A percentile compares a stretch with the other conserved stretches of the same genome.
phyloP scores from a whole-genome alignment of 2,329 filamentous ascomycete genomes.

The Aureobasidium musti region DNA sequence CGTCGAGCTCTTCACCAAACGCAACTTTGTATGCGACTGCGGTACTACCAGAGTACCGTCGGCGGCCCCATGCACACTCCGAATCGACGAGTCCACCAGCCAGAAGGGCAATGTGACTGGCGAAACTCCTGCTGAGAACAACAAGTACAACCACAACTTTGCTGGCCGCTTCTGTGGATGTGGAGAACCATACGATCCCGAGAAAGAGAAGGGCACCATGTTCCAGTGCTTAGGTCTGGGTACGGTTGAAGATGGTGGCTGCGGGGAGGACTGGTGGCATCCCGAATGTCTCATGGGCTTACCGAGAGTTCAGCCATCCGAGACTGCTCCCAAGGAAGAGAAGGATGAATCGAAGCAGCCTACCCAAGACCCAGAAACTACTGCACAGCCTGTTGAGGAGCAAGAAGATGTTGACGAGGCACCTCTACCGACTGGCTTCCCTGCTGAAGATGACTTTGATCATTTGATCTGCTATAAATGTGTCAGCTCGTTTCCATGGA shows the following conservation, averaged over 20 bases:
- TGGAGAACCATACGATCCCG: constrained; percentile 80
- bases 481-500: constrained; percentile 83
- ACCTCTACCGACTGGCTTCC: constrained; percentile 81
- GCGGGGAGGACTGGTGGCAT: constrained; percentile 98
- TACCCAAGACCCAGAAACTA: constrained; percentile 46
- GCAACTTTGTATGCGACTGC: constrained; percentile 95
- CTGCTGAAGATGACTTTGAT: constrained; percentile 84
- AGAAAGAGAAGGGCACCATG: constrained; percentile 94
- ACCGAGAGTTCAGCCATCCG: constrained; percentile 60
- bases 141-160: constrained; percentile 96
- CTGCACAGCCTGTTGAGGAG: constrained; percentile 41
- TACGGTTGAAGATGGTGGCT: constrained; percentile 76
- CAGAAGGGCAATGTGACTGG: constrained; percentile 75
- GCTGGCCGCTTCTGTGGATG: constrained; percentile 91
- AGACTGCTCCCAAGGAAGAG: constrained; percentile 3
- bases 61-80: constrained; percentile 71
- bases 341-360: constrained; percentile 31
- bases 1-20: constrained; percentile 93
- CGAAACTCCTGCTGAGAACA: constrained; percentile 69
- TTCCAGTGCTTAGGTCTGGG: constrained; percentile 92
- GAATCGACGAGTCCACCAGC: constrained; percentile 70
- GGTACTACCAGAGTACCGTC: constrained; percentile 76
- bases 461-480: constrained; percentile 94
- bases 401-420: constrained; percentile 52
- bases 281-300: constrained; percentile 86